Evolutionary conservation across 352 stramenopile genomes (phyloP), one percentile per base, ranked within the genome.

Genomic region (Globisporangium polare): DNA sequence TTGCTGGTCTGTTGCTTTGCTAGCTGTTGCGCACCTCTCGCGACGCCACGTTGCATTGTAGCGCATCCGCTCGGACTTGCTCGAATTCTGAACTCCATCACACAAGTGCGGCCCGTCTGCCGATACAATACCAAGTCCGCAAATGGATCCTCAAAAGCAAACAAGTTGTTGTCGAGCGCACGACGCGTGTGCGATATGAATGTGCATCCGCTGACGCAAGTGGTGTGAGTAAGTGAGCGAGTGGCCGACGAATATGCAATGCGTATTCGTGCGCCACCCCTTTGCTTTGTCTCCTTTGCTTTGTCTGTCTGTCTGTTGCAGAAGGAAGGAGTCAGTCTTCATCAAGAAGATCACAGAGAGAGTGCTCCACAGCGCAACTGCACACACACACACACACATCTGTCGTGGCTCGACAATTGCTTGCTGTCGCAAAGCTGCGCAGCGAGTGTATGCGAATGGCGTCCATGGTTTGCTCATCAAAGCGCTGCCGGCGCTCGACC

Each of bases 101-200:
- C 33, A 41, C 15, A 7, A 3, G 37, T 39, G 33, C 4, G 33
- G 33, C 33, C 33, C 33, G 33, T 39, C 33, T 39, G 33, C 33
- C 33, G 8, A 33, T 9, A 4, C 29, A 7, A 33, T 33, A 33
- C 29, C 18, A 35, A 27, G 27, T 33, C 46, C 29, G 22, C 41
- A 27, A 13, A 9, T 53, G 47, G 47, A 29, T 26, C 46, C 9
- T 39, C 9, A 17, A 12, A 39, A 15, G 29, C 29, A 35, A 41
- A n/a, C n/a, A n/a, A n/a, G n/a, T n/a, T n/a, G 37, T 18, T 43
- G 37, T 43, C 37, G 15, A n/a, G 33, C 29, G 10, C 17, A 39
- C 50, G 18, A 56, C 50, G n/a, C 17, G 43, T 27, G n/a, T 57
- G 51, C 29, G 51, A 57, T 57, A 56, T 56, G 50, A 46, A 56